phyloP scores from a whole-genome alignment of 345 rosid species.

The Rhodamnia argentea region DNA sequence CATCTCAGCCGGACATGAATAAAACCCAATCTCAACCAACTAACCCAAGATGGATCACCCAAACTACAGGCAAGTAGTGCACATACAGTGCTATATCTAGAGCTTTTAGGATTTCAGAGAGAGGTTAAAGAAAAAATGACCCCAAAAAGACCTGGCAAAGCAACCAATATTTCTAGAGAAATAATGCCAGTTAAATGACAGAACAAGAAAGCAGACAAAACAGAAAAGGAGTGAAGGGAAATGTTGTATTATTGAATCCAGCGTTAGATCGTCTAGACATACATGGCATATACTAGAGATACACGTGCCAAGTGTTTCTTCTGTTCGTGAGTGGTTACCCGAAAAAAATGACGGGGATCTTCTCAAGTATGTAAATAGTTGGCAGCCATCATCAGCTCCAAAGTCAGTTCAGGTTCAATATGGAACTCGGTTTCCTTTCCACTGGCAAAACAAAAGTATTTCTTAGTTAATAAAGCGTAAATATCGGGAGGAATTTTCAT shows the following conservation, averaged over 20 bases:
- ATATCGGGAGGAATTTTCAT: background rate
- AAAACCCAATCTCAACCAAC: background rate
- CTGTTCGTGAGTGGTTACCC: background rate
- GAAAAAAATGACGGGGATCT: background rate
- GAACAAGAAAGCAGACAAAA: background rate
- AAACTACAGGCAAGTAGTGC: background rate
- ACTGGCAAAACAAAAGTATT: constrained; percentile 12
- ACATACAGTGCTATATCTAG: background rate
- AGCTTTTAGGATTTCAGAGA: background rate
- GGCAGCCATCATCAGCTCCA: constrained; percentile 72
- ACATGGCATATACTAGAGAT: background rate
- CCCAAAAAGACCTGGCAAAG: background rate
- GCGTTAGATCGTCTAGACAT: background rate
- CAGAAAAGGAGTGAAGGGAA: background rate
- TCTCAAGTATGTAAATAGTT: constrained; percentile 53
- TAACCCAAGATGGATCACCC: background rate
- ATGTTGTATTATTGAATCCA: background rate
- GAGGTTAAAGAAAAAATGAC: background rate
- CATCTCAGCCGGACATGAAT: background rate
- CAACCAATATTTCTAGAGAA: background rate
- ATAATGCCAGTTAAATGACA: background rate
- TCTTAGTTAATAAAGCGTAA: background rate
- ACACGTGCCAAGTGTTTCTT: background rate
- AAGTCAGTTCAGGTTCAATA: constrained; percentile 59
- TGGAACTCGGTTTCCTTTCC: constrained; percentile 58